These are phyloP conservation scores for Allomyces macrogynus DNA, from an alignment of 192 early-diverging fungal genomes.

Conservation along the genomic window DNA sequence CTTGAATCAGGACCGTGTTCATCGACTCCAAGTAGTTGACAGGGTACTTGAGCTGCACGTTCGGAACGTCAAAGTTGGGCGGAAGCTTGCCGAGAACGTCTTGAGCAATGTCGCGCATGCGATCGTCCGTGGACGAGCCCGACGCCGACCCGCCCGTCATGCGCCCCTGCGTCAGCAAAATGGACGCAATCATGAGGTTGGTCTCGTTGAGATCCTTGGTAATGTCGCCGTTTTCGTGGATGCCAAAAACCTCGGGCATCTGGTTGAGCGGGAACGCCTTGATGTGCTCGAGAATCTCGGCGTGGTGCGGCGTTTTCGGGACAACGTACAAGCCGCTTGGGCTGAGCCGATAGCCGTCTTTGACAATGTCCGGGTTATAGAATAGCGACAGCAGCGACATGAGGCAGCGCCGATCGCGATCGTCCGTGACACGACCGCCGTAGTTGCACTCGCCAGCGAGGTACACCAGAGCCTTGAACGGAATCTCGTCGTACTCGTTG, in stretches of 20 bases:
- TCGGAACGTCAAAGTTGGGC: conserved; percentile 23
- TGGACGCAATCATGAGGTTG: conserved; percentile 25
- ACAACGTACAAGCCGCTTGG: conserved; percentile 32
- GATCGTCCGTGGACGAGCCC: conserved; percentile 34
- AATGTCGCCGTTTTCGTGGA: conserved; percentile 49
- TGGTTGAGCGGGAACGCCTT: conserved; percentile 33
- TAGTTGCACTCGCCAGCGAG: conserved; percentile 44
- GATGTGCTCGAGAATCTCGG: conserved; percentile 35
- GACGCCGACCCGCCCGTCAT: conserved; percentile 11
- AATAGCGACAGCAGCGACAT: conserved; percentile 32
- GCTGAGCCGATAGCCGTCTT: conserved; percentile 28
- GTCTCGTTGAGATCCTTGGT: conserved; percentile 37
- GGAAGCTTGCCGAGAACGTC: conserved; percentile 31
- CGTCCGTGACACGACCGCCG: conserved; percentile 45
- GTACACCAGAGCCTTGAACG: conserved; percentile 37
- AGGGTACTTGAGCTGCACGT: conserved; percentile 24
- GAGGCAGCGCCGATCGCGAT: conserved; percentile 39
- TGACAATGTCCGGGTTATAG: conserved; percentile 26
- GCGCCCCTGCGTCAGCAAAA: conserved; percentile 28
- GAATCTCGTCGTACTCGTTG: conserved; percentile 34
- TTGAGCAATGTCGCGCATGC: conserved; percentile 29
- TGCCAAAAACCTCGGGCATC: conserved; percentile 42
- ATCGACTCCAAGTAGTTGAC: conserved; percentile 41
- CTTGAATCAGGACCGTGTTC: conserved; percentile 48
- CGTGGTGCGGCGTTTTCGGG: conserved; percentile 27